Evolutionary conservation across 805 yeast genomes (phyloP).

Genomic region (Lipomyces starkeyi): DNA sequence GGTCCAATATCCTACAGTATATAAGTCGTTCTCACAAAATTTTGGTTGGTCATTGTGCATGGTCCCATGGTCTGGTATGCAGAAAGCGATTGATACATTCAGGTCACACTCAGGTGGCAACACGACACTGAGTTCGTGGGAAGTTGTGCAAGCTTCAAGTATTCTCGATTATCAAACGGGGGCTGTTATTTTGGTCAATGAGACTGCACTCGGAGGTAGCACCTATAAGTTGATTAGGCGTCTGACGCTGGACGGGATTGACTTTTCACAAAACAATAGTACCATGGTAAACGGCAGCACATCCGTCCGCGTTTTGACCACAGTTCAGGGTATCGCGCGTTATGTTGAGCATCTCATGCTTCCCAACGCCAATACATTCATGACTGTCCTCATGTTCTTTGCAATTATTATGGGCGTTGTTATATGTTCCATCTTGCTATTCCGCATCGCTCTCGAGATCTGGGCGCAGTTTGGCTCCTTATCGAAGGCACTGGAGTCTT

Average conservation of each 20-base stretch:
- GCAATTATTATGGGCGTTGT: slow-evolving; percentile 42
- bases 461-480: slow-evolving; percentile 23
- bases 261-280: slow-evolving; percentile 13
- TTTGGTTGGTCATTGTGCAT: slow-evolving; percentile 47
- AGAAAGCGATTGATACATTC: slow-evolving; percentile 43
- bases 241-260: slow-evolving; percentile 26
- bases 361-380: slow-evolving; percentile 46
- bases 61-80: slow-evolving; percentile 44
- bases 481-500: slow-evolving; percentile 34
- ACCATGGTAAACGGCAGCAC: slow-evolving; percentile 17
- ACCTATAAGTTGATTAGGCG: slow-evolving; percentile 21
- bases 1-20: slow-evolving; percentile 45
- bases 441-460: slow-evolving; percentile 42
- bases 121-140: slow-evolving; percentile 36
- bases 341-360: slow-evolving; percentile 43
- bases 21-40: slow-evolving; percentile 43
- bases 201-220: slow-evolving; percentile 8
- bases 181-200: slow-evolving; percentile 23
- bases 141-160: slow-evolving; percentile 30
- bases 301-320: slow-evolving; percentile 28
- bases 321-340: slow-evolving; percentile 44
- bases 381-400: slow-evolving; percentile 46
- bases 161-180: slow-evolving; percentile 26
- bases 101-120: slow-evolving; percentile 45
- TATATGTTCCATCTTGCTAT: slow-evolving; percentile 37